Conservation (phyloP, 2,329 filamentous ascomycete species). For the Fusarium robinianum region DNA sequence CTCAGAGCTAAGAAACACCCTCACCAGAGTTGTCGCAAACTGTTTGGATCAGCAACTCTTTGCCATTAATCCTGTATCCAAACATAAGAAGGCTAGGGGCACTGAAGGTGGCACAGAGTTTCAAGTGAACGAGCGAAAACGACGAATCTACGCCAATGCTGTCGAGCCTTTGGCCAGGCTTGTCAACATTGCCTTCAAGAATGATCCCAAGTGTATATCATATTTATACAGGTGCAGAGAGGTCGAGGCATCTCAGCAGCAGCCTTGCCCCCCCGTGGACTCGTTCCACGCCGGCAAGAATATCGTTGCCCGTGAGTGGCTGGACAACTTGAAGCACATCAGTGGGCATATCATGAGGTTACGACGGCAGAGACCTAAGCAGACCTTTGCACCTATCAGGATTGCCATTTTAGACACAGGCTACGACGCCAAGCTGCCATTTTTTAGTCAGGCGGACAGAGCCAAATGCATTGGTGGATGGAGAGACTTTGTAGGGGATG, state of each 20-base stretch:
- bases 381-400: neutral
- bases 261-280: neutral
- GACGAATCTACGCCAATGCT: neutral
- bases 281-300: neutral
- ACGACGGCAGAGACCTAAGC: neutral
- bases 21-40: neutral
- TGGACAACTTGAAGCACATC: neutral
- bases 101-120: too few species aligned
- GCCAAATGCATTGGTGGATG: neutral
- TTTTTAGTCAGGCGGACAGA: neutral
- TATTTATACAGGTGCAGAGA: neutral
- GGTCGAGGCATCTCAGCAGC: neutral
- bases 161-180: neutral
- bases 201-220: neutral
- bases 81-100: neutral
- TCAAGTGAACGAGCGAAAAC: neutral
- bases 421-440: neutral
- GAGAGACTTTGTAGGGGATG: neutral
- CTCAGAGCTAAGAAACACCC: neutral
- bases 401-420: neutral
- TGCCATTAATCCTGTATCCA: neutral
- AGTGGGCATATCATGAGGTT: neutral
- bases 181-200: neutral
- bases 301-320: neutral
- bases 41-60: neutral